These are phyloP conservation scores for Cercospora citrullina DNA, from an alignment of 2,329 filamentous ascomycete species.

Conservation along the genomic window DNA sequence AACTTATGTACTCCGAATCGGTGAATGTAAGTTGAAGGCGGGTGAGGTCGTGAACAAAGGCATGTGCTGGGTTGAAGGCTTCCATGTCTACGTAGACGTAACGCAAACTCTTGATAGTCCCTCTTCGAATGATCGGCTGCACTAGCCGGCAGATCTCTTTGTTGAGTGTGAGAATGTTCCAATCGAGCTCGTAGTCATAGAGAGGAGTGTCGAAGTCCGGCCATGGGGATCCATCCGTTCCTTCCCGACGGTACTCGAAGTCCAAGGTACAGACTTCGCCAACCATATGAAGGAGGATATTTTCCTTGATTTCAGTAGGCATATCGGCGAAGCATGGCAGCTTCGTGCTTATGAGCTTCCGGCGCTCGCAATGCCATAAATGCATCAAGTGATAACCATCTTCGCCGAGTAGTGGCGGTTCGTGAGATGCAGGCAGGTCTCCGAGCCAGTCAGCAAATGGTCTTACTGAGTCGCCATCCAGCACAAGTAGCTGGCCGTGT, in stretches of 20 bases:
- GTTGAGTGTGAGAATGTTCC: background rate
- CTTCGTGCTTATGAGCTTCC: background rate
- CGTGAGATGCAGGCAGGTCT: background rate
- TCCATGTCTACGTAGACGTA: background rate
- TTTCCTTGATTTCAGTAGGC: background rate
- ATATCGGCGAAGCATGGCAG: background rate
- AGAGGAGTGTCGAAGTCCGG: background rate
- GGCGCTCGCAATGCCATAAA: background rate
- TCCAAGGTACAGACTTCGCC: background rate
- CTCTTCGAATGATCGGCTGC: background rate
- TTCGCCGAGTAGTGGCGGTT: background rate
- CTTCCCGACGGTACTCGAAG: background rate
- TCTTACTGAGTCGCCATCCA: background rate
- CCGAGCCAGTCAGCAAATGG: background rate
- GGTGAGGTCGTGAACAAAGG: background rate
- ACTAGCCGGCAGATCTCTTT: background rate
- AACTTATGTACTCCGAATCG: background rate
- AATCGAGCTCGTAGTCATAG: background rate
- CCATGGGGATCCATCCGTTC: background rate
- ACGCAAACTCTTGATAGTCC: background rate
- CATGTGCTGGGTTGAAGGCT: background rate
- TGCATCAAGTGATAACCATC: background rate
- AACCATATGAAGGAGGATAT: background rate
- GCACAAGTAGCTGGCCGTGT: background rate
- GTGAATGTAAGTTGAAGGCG: background rate